Conservation (phyloP, 1,284 basidiomycete genomes). For the Pascua guehoae region DNA sequence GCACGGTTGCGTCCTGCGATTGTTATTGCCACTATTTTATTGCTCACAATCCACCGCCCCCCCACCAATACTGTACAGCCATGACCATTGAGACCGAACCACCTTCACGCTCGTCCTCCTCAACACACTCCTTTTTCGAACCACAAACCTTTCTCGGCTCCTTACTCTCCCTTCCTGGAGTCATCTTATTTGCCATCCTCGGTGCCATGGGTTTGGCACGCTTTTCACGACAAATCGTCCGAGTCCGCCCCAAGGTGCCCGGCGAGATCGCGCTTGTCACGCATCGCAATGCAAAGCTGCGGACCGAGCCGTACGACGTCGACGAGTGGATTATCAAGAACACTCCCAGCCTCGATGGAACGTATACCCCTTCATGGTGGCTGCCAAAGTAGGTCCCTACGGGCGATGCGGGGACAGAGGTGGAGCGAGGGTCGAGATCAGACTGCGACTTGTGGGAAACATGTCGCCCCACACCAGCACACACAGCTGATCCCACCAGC, state of each 20-base stretch:
- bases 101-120: too few relatives aligned
- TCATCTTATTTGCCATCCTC: slow-evolving; percentile 29
- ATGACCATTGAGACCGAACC: too few relatives aligned
- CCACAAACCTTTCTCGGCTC: slow-evolving; percentile 8
- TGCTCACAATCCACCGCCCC: too few relatives aligned
- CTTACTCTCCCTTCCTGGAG: slow-evolving; percentile 20
- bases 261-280: slow-evolving; percentile 10
- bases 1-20: too few relatives aligned
- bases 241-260: slow-evolving; percentile 26
- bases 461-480: not conserved
- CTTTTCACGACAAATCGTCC: slow-evolving; percentile 42
- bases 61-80: too few relatives aligned
- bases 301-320: slow-evolving; percentile 5
- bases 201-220: slow-evolving; percentile 37
- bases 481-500: slow-evolving; percentile 20
- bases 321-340: slow-evolving; percentile 39
- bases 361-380: slow-evolving; percentile 49
- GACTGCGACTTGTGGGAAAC: not conserved
- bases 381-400: slow-evolving; percentile 39
- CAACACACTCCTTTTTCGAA: too few relatives aligned
- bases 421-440: not conserved
- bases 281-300: not conserved
- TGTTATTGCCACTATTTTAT: too few relatives aligned
- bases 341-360: slow-evolving; percentile 41
- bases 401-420: not conserved